Percentiles rank a stretch among this genome's conserved stretches.
Conservation (phyloP, 768 basidiomycete genomes). For the Hypholoma fasciculare region DNA sequence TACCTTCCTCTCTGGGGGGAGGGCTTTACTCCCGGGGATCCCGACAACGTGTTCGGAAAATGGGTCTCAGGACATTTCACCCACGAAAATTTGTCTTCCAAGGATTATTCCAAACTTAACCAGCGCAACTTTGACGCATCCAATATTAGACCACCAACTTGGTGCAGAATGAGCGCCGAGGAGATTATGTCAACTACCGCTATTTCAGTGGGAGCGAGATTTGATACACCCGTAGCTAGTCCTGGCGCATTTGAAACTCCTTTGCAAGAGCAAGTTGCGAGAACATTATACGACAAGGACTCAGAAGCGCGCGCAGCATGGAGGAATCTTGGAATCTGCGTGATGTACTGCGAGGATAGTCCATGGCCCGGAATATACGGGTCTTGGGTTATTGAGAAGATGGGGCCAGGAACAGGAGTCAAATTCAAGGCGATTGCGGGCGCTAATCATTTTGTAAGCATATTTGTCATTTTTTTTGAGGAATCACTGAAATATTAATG, state of each 20-base stretch:
- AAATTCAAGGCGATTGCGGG: constrained; percentile 10
- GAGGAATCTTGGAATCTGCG: constrained; percentile 10
- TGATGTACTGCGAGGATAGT: constrained; percentile 14
- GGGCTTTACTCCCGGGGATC: constrained; percentile 20
- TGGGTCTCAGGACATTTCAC: constrained; percentile 33
- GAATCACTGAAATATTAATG: not conserved
- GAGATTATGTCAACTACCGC: constrained; percentile 18
- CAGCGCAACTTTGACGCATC: constrained; percentile 20
- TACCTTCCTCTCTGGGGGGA: constrained; percentile 4
- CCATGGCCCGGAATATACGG: constrained; percentile 13
- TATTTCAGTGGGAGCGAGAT: constrained; percentile 3
- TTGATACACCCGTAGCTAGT: constrained; percentile 8
- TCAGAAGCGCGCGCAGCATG: constrained; percentile 5
- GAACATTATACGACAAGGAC: constrained; percentile 16
- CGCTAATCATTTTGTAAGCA: constrained; percentile 24
- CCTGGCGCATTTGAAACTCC: constrained; percentile 2
- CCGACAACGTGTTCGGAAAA: constrained; percentile 10
- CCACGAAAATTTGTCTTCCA: constrained; percentile 22
- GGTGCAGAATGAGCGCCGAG: constrained; percentile 9
- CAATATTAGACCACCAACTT: constrained; percentile 10
- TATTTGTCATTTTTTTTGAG: not conserved
- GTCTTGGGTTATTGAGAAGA: constrained; percentile 18
- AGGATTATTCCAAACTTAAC: not conserved
- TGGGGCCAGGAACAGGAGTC: constrained; percentile 3
- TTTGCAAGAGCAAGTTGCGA: constrained; percentile 16